phyloP scores from a whole-genome alignment of 1,284 basidiomycete species.

The Trichosporon ovoides region DNA sequence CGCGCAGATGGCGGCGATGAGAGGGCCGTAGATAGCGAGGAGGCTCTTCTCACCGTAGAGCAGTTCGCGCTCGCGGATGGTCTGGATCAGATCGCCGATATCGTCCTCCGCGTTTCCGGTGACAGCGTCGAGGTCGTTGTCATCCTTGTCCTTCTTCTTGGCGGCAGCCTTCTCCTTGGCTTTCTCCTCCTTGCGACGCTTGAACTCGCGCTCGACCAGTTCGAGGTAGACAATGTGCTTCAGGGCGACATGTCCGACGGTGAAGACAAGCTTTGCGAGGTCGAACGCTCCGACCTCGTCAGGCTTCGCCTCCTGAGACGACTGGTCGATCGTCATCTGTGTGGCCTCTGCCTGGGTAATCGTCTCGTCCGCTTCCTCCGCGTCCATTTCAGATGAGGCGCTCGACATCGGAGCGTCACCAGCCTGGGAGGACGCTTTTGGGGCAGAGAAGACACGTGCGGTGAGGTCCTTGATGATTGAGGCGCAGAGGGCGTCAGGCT shows the following conservation, averaged over 20 bases:
- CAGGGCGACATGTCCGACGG: slow-evolving; percentile 92
- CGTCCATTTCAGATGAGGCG: slow-evolving; percentile 1
- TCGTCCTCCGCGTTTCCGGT: slow-evolving; percentile 98
- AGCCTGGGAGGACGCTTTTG: neutral
- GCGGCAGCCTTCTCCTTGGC: slow-evolving; percentile 55
- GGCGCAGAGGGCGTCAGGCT: slow-evolving; percentile 81
- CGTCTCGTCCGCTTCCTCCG: slow-evolving; percentile 9
- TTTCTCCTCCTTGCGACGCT: slow-evolving; percentile 87
- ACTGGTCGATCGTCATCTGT: neutral
- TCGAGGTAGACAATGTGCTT: slow-evolving; percentile 97
- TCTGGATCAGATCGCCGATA: slow-evolving; percentile 84
- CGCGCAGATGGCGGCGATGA: slow-evolving; percentile 84
- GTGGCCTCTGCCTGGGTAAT: neutral
- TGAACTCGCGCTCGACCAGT: slow-evolving; percentile 94
- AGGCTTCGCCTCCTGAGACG: slow-evolving; percentile 10
- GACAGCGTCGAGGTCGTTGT: slow-evolving; percentile 91
- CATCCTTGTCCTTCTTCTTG: slow-evolving; percentile 57
- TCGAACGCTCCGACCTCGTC: slow-evolving; percentile 74
- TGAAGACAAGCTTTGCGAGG: slow-evolving; percentile 84
- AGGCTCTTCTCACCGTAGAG: slow-evolving; percentile 80
- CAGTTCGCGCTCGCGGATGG: slow-evolving; percentile 79
- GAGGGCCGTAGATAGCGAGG: slow-evolving; percentile 76
- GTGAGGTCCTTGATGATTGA: slow-evolving; percentile 78
- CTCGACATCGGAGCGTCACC: neutral
- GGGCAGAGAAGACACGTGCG: slow-evolving; percentile 58